Conservation (phyloP, 805 yeast genomes). For the Barnettozyma vustinii region DNA sequence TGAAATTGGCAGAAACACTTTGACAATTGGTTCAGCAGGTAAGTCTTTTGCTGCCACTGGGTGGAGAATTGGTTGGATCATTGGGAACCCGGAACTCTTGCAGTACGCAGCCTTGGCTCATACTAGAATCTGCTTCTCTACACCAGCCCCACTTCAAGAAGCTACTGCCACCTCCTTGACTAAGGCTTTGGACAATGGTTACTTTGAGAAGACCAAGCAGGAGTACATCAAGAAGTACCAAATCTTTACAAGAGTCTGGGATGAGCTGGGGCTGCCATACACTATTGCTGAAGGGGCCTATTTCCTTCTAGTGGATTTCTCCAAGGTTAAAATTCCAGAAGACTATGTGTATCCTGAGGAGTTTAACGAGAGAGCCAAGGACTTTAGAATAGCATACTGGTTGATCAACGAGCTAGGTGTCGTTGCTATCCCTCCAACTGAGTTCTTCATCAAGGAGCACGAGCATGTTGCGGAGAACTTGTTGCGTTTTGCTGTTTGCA, state of each 20-base stretch:
- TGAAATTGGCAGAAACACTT: conserved; percentile 70
- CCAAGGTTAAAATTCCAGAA: conserved; percentile 72
- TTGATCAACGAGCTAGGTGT: conserved; percentile 87
- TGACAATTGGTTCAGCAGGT: conserved; percentile 96
- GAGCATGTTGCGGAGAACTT: conserved; percentile 77
- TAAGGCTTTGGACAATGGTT: conserved; percentile 54
- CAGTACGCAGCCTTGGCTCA: conserved; percentile 84
- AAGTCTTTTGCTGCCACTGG: conserved; percentile 99
- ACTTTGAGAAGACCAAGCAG: conserved; percentile 64
- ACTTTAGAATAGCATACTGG: conserved; percentile 90
- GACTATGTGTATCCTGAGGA: conserved; percentile 70
- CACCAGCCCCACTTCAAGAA: conserved; percentile 89
- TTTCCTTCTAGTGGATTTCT: conserved; percentile 82
- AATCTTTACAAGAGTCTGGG: conserved; percentile 72
- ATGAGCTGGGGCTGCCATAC: conserved; percentile 83
- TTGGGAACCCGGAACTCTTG: conserved; percentile 79
- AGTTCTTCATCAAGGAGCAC: conserved; percentile 69
- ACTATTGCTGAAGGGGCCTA: conserved; percentile 92
- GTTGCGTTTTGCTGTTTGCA: conserved; percentile 93
- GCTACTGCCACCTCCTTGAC: conserved; percentile 79
- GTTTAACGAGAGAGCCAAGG: conserved; percentile 64
- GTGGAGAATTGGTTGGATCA: conserved; percentile 96
- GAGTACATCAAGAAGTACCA: conserved; percentile 68
- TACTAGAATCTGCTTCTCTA: conserved; percentile 87
- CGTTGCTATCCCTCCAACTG: conserved; percentile 97